phyloP scores from a whole-genome alignment of 2,329 filamentous ascomycete genomes.

The Cladosporium halotolerans region DNA sequence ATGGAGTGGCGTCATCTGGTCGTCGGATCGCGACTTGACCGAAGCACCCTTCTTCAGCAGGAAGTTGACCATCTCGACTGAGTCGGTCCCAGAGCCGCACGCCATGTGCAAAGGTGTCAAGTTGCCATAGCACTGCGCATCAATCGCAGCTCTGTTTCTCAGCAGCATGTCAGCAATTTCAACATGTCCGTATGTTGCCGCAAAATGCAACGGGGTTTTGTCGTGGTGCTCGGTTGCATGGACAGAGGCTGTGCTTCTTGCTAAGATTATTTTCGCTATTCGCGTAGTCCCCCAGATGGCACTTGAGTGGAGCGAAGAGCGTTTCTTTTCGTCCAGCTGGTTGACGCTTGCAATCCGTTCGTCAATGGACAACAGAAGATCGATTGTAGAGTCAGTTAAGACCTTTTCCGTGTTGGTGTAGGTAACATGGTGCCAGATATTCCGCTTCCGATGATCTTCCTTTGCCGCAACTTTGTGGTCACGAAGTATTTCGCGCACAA shows the following conservation, averaged over 20 bases:
- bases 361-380: not conserved
- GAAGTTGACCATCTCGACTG: not conserved
- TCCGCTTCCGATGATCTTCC: conserved; percentile 14
- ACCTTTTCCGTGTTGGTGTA: conserved; percentile 3
- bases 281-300: not conserved
- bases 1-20: conserved; percentile 16
- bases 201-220: conserved; percentile 1
- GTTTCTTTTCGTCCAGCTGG: not conserved
- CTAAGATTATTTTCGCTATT: not conserved
- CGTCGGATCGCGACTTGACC: conserved; percentile 10
- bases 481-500: conserved; percentile 32
- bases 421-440: conserved; percentile 36
- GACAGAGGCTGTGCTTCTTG: not conserved
- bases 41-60: not conserved
- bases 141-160: not conserved
- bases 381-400: not conserved
- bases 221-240: not conserved
- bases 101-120: not conserved
- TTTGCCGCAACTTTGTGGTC: conserved; percentile 12
- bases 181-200: not conserved
- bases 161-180: not conserved
- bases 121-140: not conserved
- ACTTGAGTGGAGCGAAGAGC: not conserved
- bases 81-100: not conserved
- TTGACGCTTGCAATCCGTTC: not conserved